A percentile compares a stretch with the other conserved stretches of the same genome.
phyloP scores from a whole-genome alignment of 345 rosid species.

The Salix viminalis region DNA sequence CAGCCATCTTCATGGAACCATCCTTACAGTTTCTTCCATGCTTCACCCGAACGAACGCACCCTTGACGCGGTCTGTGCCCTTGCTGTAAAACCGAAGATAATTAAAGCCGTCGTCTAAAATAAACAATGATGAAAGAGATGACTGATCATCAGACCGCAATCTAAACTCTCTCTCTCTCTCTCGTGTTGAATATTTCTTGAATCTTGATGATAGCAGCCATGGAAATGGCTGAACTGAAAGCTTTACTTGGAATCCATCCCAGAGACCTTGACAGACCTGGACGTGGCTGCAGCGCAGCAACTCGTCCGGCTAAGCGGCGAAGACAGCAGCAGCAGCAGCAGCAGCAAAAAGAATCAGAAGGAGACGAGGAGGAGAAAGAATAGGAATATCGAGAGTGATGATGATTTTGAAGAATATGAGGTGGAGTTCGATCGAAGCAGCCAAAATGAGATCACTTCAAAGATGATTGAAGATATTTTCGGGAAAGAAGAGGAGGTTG shows the following conservation, averaged over 20 bases:
- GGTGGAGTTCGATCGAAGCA: constrained; percentile 2
- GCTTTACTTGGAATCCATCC: neutral
- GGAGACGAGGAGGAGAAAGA: neutral
- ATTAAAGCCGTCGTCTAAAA: neutral
- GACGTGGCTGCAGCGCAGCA: constrained; percentile 40
- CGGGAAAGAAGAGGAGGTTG: constrained; percentile 29
- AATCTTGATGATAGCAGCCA: neutral
- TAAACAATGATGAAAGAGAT: neutral
- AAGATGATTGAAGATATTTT: constrained; percentile 36
- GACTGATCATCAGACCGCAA: neutral
- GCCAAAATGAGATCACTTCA: constrained; percentile 22
- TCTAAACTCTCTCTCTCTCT: neutral
- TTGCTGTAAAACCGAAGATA: neutral
- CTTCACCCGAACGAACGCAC: neutral
- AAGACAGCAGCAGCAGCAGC: constrained; percentile 22
- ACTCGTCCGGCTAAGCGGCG: constrained; percentile 43
- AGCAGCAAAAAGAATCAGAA: too few relatives aligned
- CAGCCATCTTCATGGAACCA: constrained; percentile 23
- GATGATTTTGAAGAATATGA: neutral
- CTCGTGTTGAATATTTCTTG: neutral
- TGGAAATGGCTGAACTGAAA: constrained; percentile 9
- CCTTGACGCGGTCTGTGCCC: constrained; percentile 21
- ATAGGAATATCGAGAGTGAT: neutral
- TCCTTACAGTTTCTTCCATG: constrained; percentile 23
- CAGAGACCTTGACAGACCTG: constrained; percentile 13